Conservation (phyloP, 805 yeast species). For the Metschnikowia anglica region DNA sequence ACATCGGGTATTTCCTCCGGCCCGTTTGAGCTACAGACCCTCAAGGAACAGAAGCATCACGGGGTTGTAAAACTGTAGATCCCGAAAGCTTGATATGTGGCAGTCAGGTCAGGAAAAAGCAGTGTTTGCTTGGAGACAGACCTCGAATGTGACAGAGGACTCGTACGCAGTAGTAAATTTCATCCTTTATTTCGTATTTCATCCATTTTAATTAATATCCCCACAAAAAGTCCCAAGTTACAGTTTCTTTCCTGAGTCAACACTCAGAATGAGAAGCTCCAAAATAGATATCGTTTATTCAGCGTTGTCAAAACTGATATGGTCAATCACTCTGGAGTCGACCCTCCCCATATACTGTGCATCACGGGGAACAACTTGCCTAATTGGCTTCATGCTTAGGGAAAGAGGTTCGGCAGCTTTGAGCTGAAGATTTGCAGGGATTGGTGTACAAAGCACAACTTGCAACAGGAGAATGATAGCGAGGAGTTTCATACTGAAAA, state of each 20-base stretch:
- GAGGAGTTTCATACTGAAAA: conserved; percentile 12
- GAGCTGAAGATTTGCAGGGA: conserved; percentile 30
- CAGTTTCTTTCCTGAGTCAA: not conserved
- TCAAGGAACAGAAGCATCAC: no score
- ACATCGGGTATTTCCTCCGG: no score
- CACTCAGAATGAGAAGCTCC: not conserved
- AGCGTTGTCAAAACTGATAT: conserved; percentile 7
- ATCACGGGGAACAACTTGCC: not conserved
- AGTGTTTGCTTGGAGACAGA: no score
- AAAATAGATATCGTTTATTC: conserved; percentile 6
- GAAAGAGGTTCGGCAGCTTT: conserved; percentile 21
- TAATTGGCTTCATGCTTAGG: conserved; percentile 13
- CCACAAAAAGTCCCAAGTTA: not conserved
- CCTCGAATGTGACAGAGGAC: no score
- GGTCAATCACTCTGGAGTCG: conserved; percentile 1
- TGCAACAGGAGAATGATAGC: conserved; percentile 4
- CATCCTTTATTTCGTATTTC: not conserved
- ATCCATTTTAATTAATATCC: not conserved
- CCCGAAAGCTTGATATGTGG: no score
- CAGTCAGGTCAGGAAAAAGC: not conserved
- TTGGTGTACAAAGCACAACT: conserved; percentile 25
- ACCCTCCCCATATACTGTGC: not conserved
- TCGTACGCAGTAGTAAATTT: not conserved
- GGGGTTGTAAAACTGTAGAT: no score
- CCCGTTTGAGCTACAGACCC: no score